A percentile compares a stretch with the other conserved stretches of the same genome.
phyloP scores from a whole-genome alignment of 2,329 filamentous ascomycete species.

The Exophiala phaeomuriformis region DNA sequence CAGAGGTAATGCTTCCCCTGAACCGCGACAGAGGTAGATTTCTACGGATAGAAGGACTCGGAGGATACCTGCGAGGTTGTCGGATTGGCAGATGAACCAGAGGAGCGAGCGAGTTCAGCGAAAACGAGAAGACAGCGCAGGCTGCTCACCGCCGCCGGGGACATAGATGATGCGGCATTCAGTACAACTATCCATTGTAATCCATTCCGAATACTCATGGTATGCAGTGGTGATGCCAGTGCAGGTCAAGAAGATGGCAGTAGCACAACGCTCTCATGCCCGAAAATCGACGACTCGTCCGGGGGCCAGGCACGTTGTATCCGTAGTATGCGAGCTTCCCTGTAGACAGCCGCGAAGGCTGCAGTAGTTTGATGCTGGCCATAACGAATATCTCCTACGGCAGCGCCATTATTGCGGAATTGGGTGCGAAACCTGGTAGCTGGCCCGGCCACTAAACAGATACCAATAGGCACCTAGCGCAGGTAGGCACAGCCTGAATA shows the following conservation, averaged over 20 bases:
- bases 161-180: background rate
- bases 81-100: background rate
- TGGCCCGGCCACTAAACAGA: too few species aligned
- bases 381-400: background rate
- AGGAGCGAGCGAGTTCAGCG: background rate
- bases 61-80: background rate
- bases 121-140: background rate
- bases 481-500: too few species aligned
- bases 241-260: background rate
- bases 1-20: too few species aligned
- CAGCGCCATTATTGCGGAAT: too few species aligned
- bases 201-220: too few species aligned
- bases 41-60: too few species aligned
- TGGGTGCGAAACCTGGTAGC: too few species aligned
- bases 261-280: slow-evolving; percentile 6
- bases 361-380: background rate
- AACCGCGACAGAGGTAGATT: too few species aligned
- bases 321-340: background rate
- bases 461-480: too few species aligned
- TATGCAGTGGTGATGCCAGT: background rate
- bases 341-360: background rate
- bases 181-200: too few species aligned
- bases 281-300: slow-evolving; percentile 15
- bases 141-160: background rate
- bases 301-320: slow-evolving; percentile 1